Evolutionary conservation across 108 stramenopile genomes (phyloP), one percentile per base, ranked within the genome.

Genomic region (Fragilariopsis cylindrus): DNA sequence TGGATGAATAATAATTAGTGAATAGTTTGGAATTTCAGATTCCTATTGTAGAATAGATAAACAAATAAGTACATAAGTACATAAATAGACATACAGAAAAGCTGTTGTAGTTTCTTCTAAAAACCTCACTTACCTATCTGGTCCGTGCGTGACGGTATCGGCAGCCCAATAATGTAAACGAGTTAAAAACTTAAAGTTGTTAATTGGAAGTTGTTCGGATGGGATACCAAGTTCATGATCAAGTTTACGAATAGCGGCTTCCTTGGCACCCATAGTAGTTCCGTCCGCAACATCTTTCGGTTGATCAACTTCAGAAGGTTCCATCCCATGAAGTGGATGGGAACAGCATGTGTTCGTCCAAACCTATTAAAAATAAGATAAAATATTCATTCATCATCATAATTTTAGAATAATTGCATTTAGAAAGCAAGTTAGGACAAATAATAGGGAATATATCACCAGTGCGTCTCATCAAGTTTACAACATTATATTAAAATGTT

Each of bases 281-380:
- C 93, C 96, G 18, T 73, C 62, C 18, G 87, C 80, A 3, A 85
- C 82, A 60, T 79, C 92, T 21, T 84, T 78, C 5, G 85, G 88
- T 4, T 47, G 65, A 64, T 96, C 96, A 4, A 94, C 92, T 72
- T 96, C 96, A 56, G 71, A 62, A 1, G 87, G 85, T 30, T 88
- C 81, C 93, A 96, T 93, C 42, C 96, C 96, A 72, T 92, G 88
- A 60, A 99, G 79, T 1, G 98, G 99, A 82, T 99, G 99, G 7
- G 88, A 90, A 75, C 99, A 99, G 73, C 99, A 99, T 18, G 99
- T 99, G 80, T 99, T 99, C 55, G 99, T 99, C 99, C 99, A 99
- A 3, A 98, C 96, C 81, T 88, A 48, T 7, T 42, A 3, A 58
- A 57, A 57, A 63, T 6, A 53, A 78, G 21, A 74, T 11, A 16